A percentile compares a stretch with the other conserved stretches of the same genome.
phyloP scores from a whole-genome alignment of 1,139 yeast species.

The Pichia sp. region DNA sequence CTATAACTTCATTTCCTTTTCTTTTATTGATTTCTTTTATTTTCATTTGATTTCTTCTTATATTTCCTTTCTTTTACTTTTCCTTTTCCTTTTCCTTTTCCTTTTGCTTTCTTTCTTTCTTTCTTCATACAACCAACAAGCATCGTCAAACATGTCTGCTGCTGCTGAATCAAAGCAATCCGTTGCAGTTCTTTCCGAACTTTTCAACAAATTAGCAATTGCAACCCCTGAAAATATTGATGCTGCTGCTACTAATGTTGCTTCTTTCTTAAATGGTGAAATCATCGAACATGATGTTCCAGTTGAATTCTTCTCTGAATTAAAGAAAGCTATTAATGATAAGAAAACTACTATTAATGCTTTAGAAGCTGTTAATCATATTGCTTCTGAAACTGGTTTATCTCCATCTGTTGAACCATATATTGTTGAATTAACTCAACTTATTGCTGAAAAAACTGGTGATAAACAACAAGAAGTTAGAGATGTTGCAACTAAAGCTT shows the following conservation, averaged over 20 bases:
- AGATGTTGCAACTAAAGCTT: slow-evolving; percentile 64
- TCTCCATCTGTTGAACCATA: slow-evolving; percentile 94
- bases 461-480: slow-evolving; percentile 79
- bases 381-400: slow-evolving; percentile 73
- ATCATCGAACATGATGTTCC: slow-evolving; percentile 99
- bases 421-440: slow-evolving; percentile 68
- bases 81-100: not conserved
- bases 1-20: slow-evolving; percentile 4
- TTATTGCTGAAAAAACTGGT: slow-evolving; percentile 75
- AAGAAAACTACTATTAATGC: slow-evolving; percentile 76
- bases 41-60: not conserved
- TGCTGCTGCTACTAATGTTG: slow-evolving; percentile 83
- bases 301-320: slow-evolving; percentile 72
- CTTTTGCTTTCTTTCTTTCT: not conserved
- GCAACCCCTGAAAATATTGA: slow-evolving; percentile 79
- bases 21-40: not conserved
- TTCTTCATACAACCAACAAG: slow-evolving; percentile 1
- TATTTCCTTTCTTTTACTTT: not conserved
- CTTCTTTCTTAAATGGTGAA: slow-evolving; percentile 92
- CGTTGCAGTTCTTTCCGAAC: slow-evolving; percentile 84
- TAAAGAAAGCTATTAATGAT: slow-evolving; percentile 69
- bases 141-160: slow-evolving; percentile 43
- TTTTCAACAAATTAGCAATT: slow-evolving; percentile 86
- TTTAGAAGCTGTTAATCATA: slow-evolving; percentile 76
- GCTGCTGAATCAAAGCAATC: slow-evolving; percentile 61